Conservation (phyloP, 768 basidiomycete species). For the Suillus subaureus region DNA sequence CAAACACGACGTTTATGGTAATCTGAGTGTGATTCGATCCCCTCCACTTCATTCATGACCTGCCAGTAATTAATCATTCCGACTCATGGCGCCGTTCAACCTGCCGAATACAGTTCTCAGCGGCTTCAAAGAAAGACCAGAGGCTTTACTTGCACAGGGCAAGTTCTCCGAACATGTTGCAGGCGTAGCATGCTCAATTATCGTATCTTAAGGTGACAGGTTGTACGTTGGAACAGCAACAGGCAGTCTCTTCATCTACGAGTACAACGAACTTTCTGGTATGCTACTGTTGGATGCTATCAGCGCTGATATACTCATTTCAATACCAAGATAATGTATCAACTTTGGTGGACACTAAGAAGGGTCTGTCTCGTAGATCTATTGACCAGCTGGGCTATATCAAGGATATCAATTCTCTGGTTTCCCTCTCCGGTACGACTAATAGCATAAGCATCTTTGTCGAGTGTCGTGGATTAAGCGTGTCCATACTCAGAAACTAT, state of each 20-base stretch:
- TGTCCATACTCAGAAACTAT: constrained; percentile 55
- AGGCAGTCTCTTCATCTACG: constrained; percentile 58
- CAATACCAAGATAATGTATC: constrained; percentile 7
- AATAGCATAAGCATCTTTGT: neutral
- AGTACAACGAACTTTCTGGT: constrained; percentile 44
- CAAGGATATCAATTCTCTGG: constrained; percentile 83
- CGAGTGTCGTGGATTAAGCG: constrained; percentile 1
- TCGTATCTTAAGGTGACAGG: constrained; percentile 44
- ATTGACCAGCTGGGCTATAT: constrained; percentile 91
- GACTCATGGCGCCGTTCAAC: constrained; percentile 36
- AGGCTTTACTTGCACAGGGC: constrained; percentile 36
- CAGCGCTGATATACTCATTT: neutral
- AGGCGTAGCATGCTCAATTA: constrained; percentile 4
- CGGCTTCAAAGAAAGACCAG: constrained; percentile 39
- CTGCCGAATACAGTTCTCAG: constrained; percentile 26
- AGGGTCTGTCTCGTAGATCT: constrained; percentile 60
- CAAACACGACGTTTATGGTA: neutral
- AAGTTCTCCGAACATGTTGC: constrained; percentile 10
- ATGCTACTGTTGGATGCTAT: constrained; percentile 16
- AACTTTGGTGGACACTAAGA: constrained; percentile 65
- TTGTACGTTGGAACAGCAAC: constrained; percentile 64
- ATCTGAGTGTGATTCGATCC: neutral
- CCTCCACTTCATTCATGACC: neutral
- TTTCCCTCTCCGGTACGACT: constrained; percentile 76
- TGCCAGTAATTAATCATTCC: neutral